Percentiles rank a stretch among this genome's conserved stretches.
Evolutionary conservation across 257 asterid genomes (phyloP).

Genomic region (Solanum corneliomulleri): DNA sequence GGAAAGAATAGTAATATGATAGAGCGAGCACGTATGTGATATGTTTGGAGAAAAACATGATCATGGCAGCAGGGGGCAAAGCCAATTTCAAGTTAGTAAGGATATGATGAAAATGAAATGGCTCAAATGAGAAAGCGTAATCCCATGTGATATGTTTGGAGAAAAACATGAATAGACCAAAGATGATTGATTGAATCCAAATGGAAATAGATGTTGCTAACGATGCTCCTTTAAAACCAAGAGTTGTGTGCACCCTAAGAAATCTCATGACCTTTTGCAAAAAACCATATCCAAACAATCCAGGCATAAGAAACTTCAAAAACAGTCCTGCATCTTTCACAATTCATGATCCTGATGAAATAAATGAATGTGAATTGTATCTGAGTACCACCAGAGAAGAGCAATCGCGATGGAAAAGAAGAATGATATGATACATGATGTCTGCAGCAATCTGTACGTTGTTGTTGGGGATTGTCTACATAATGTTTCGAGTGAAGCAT

Average conservation of each 20-base stretch:
- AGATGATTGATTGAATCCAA: conserved; percentile 43
- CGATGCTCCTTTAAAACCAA: conserved; percentile 43
- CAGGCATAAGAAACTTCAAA: conserved; percentile 53
- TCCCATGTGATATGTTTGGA: conserved; percentile 21
- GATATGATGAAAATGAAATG: conserved; percentile 14
- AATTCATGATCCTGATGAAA: conserved; percentile 52
- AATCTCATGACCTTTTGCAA: conserved; percentile 55
- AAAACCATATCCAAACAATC: conserved; percentile 50
- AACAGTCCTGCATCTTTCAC: conserved; percentile 39
- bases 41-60: no score
- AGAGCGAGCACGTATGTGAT: neutral
- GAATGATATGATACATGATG: conserved; percentile 50
- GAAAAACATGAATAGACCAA: conserved; percentile 22
- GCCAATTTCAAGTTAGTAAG: conserved; percentile 31
- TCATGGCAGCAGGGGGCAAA: conserved; percentile 52
- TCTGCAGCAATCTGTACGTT: conserved; percentile 21
- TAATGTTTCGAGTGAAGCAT: conserved; percentile 67
- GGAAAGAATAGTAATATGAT: neutral
- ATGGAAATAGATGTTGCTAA: conserved; percentile 50
- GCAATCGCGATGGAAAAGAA: conserved; percentile 21
- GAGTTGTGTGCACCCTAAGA: conserved; percentile 51
- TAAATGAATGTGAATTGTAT: conserved; percentile 10
- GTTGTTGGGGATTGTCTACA: conserved; percentile 54
- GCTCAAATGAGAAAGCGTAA: conserved; percentile 24
- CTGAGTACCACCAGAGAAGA: conserved; percentile 56